phyloP scores from a whole-genome alignment of 805 yeast genomes.

The Alloascoidea africana region DNA sequence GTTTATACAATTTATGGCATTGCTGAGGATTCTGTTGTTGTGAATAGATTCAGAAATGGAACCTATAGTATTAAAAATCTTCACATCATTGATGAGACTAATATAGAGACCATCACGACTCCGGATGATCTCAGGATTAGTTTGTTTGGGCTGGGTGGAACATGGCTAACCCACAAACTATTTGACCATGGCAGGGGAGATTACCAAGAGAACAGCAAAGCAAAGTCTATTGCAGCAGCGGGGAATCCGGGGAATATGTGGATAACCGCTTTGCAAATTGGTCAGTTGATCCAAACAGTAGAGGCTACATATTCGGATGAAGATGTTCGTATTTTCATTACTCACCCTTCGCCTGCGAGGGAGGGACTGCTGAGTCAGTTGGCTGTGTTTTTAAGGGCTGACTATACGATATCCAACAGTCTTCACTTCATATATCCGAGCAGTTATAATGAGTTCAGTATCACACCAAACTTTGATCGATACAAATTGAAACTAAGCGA shows the following conservation, averaged over 20 bases:
- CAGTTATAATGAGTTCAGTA: constrained; percentile 51
- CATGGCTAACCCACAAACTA: constrained; percentile 46
- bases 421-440: constrained; percentile 58
- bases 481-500: constrained; percentile 49
- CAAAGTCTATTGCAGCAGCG: constrained; percentile 32
- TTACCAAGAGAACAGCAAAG: constrained; percentile 15
- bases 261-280: constrained; percentile 59
- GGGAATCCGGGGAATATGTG: constrained; percentile 57
- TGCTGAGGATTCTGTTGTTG: constrained; percentile 55
- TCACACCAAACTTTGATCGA: constrained; percentile 46
- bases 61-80: constrained; percentile 39
- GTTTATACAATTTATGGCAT: constrained; percentile 71
- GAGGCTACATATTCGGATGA: constrained; percentile 22
- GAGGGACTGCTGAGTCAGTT: constrained; percentile 57
- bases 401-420: constrained; percentile 59
- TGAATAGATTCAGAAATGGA: constrained; percentile 45
- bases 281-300: constrained; percentile 40
- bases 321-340: constrained; percentile 44
- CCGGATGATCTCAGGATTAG: constrained; percentile 29
- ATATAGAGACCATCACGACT: constrained; percentile 26
- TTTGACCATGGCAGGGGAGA: constrained; percentile 47
- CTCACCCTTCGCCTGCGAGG: constrained; percentile 58
- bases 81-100: constrained; percentile 43
- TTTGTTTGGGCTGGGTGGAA: constrained; percentile 61
- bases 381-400: constrained; percentile 51